Conservation (phyloP, 2,329 filamentous ascomycete genomes). For the Albifimbria verrucaria region DNA sequence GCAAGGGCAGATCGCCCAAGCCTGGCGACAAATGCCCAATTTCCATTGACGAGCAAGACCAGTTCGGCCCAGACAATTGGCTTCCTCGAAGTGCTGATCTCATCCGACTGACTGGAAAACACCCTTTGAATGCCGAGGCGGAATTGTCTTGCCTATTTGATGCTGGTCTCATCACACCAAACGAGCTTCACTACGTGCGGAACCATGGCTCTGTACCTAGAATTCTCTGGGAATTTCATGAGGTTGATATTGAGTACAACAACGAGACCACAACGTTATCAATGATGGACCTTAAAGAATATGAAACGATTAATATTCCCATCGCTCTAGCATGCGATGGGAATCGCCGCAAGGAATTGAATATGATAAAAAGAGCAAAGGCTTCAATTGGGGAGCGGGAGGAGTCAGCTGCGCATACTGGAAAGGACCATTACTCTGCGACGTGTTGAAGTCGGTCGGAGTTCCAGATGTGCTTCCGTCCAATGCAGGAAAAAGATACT, state of each 20-base stretch:
- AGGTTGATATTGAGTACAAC: slow-evolving; percentile 38
- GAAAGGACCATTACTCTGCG: slow-evolving; percentile 42
- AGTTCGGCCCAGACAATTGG: slow-evolving; percentile 52
- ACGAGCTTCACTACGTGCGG: slow-evolving; percentile 48
- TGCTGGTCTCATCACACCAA: slow-evolving; percentile 47
- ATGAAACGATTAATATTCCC: slow-evolving; percentile 43
- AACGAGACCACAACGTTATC: slow-evolving; percentile 30
- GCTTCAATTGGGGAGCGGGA: slow-evolving; percentile 43
- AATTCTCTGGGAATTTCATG: slow-evolving; percentile 46
- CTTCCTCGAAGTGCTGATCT: slow-evolving; percentile 43
- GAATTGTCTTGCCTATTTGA: slow-evolving; percentile 38
- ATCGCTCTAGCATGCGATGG: slow-evolving; percentile 46
- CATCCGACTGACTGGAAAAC: slow-evolving; percentile 49
- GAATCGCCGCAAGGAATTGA: slow-evolving; percentile 49
- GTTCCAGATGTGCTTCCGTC: slow-evolving; percentile 19
- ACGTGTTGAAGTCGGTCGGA: slow-evolving; percentile 40
- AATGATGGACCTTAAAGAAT: slow-evolving; percentile 43
- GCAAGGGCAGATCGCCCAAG: slow-evolving; percentile 18
- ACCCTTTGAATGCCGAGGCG: slow-evolving; percentile 49
- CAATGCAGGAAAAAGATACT: slow-evolving; percentile 14
- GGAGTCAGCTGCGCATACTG: slow-evolving; percentile 48
- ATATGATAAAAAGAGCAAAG: slow-evolving; percentile 46
- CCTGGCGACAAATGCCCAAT: slow-evolving; percentile 14
- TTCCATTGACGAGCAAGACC: slow-evolving; percentile 31
- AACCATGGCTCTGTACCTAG: slow-evolving; percentile 52